Base-by-base conservation (phyloP, 2,329 filamentous ascomycete species). In the Cercospora beticola region DNA sequence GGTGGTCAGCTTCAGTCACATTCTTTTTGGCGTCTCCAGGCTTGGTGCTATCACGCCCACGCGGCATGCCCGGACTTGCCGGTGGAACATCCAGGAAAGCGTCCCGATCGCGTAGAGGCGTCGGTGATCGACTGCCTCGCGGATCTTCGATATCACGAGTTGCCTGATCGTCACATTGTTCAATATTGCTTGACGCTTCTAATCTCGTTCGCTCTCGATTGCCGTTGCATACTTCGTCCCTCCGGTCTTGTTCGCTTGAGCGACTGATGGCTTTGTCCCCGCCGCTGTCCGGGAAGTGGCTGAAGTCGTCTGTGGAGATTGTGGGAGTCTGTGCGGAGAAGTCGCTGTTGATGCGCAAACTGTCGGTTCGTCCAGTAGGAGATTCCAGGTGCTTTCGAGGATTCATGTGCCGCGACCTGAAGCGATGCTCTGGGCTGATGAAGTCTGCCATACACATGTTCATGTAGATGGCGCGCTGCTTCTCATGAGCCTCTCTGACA, bases 401-500 rank as follows among this genome's bases (percentile, higher is more conserved):
- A 43, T 68, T 68, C 31, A 66, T 31, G 9, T 69, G 66, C 16
- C 70, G 68, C n/a, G 64, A 66, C 16, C 70, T 70, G 26, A 71
- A 73, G 21, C 68, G 65, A 40, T 72, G 60, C 26, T 70, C 66
- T 16, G 73, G 69, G 36, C 68, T 69, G 62, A 74, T 70, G 58
- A 75, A 74, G 16, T 72, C 70, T 5, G 74, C 74, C 63, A 75
- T 71, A 61, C 71, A 74, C 68, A 73, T 71, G 46, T 74, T 74
- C 72, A 74, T 73, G 49, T 71, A 62, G 43, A 73, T 72, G 6
- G 73, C 73, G 10, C 73, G 68, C 33, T 67, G 60, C 36, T 77
- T 72, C 33, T 80, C 79, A 46, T 76, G 74, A 8, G 75, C 76
- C 23, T 80, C 79, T 63, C 76, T 77, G 36, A 77, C 68, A 28